phyloP scores from a whole-genome alignment of 176 grass and related monocot species.

The Microstegium vimineum region DNA sequence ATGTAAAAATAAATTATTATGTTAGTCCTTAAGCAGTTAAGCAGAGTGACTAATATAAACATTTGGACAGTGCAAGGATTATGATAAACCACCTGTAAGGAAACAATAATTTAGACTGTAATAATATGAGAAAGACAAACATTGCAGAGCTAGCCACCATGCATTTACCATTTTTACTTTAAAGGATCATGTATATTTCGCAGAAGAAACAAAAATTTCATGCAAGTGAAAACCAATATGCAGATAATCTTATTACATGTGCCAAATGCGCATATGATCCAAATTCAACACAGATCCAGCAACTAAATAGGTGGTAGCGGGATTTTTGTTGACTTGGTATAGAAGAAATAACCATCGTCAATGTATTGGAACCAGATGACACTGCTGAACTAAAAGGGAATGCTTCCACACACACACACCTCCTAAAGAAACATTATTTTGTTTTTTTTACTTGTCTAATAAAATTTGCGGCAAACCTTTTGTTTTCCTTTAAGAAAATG shows the following conservation, averaged over 20 bases:
- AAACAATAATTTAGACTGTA: too few species aligned
- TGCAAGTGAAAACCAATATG: neutral
- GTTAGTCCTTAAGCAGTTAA: neutral
- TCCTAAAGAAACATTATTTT: too few species aligned
- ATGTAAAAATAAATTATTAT: neutral
- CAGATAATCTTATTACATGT: neutral
- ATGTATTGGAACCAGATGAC: neutral
- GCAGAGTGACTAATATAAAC: neutral
- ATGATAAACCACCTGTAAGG: neutral
- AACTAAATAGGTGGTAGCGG: neutral
- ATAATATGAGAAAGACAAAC: neutral
- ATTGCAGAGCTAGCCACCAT: neutral
- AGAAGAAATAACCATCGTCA: neutral
- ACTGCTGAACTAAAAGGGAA: neutral
- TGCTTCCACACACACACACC: too few species aligned
- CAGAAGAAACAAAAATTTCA: too few species aligned
- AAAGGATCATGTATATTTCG: neutral
- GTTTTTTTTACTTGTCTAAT: too few species aligned
- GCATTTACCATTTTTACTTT: neutral
- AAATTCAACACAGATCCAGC: neutral
- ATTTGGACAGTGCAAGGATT: neutral
- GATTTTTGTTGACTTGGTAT: neutral
- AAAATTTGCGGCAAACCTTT: too few species aligned
- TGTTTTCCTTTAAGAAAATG: too few species aligned
- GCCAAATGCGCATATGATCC: neutral